Percentiles rank a stretch among this genome's conserved stretches.
Evolutionary conservation across 192 early-diverging fungal genomes (phyloP).

Genomic region (Backusella macrospora): DNA sequence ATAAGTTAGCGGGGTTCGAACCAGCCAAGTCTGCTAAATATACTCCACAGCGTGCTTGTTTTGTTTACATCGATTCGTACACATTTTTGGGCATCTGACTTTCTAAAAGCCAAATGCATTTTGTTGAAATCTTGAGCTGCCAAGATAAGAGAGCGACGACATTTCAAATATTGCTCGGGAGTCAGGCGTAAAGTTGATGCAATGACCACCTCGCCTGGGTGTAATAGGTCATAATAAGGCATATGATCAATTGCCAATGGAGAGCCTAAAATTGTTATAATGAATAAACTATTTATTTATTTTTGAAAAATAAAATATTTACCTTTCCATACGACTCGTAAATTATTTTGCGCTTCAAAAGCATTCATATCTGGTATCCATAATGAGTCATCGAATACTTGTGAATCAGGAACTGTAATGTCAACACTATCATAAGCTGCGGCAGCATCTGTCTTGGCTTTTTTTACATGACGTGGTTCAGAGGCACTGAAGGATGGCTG

Average conservation of each 20-base stretch:
- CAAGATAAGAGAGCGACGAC: conserved; percentile 77
- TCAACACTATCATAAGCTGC: conserved; percentile 31
- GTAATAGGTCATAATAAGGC: conserved; percentile 55
- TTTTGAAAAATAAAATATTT: neutral
- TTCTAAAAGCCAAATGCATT: conserved; percentile 65
- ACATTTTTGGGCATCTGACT: conserved; percentile 89
- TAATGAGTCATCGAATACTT: conserved; percentile 7
- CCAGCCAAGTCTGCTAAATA: conserved; percentile 88
- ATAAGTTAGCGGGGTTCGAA: conserved; percentile 40
- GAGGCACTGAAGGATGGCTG: neutral
- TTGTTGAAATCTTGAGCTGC: conserved; percentile 51
- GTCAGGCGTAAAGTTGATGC: conserved; percentile 84
- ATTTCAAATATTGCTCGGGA: conserved; percentile 81
- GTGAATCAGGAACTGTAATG: conserved; percentile 19
- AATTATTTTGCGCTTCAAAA: conserved; percentile 14
- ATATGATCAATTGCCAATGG: conserved; percentile 44
- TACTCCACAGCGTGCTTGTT: conserved; percentile 83
- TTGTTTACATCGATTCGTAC: conserved; percentile 96
- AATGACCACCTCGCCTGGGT: conserved; percentile 69
- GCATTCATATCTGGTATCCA: conserved; percentile 30
- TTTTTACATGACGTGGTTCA: conserved; percentile 9
- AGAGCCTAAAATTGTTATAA: conserved; percentile 35
- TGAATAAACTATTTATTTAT: neutral
- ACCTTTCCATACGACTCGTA: conserved; percentile 37
- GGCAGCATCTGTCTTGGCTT: conserved; percentile 18